phyloP scores from a whole-genome alignment of 2,329 filamentous ascomycete genomes.

The Cladosporium oxysporum region DNA sequence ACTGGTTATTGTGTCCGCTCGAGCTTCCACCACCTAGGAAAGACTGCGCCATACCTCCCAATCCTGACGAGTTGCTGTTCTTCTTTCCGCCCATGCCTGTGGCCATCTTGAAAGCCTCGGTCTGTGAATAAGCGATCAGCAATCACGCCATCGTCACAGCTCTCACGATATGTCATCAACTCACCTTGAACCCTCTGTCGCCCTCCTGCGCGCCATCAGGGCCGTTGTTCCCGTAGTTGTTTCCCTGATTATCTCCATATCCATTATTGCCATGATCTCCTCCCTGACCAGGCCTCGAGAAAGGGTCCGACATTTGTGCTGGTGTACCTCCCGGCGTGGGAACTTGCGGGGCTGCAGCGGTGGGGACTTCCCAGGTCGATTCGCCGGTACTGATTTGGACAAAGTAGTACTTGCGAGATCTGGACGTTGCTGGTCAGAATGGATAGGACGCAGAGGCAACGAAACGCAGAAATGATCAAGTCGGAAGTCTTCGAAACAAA shows the following conservation, averaged over 20 bases:
- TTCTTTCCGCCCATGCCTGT: constrained; percentile 17
- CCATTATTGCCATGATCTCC: constrained; percentile 22
- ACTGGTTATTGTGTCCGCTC: constrained; percentile 26
- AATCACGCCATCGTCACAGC: background rate
- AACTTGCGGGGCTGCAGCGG: constrained; percentile 41
- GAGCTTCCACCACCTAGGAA: constrained; percentile 32
- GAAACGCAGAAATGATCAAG: background rate
- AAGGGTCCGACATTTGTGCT: constrained; percentile 38
- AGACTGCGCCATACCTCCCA: constrained; percentile 27
- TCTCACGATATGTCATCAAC: background rate
- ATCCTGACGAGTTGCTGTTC: constrained; percentile 20
- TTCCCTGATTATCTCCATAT: constrained; percentile 9
- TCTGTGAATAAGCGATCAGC: background rate
- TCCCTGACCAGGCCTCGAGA: constrained; percentile 31
- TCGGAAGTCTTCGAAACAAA: background rate
- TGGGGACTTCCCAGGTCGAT: constrained; percentile 45
- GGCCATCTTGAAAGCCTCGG: constrained; percentile 24
- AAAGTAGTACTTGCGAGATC: constrained; percentile 46
- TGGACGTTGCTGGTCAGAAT: constrained; percentile 21
- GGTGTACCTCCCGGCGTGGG: constrained; percentile 42
- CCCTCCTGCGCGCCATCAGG: constrained; percentile 25
- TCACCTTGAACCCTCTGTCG: constrained; percentile 23
- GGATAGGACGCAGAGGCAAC: background rate
- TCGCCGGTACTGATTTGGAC: constrained; percentile 45
- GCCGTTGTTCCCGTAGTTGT: constrained; percentile 12